These are phyloP conservation scores for Myrmaecium sp. DNA, from an alignment of 2,329 filamentous ascomycete species.

Conservation along the genomic window DNA sequence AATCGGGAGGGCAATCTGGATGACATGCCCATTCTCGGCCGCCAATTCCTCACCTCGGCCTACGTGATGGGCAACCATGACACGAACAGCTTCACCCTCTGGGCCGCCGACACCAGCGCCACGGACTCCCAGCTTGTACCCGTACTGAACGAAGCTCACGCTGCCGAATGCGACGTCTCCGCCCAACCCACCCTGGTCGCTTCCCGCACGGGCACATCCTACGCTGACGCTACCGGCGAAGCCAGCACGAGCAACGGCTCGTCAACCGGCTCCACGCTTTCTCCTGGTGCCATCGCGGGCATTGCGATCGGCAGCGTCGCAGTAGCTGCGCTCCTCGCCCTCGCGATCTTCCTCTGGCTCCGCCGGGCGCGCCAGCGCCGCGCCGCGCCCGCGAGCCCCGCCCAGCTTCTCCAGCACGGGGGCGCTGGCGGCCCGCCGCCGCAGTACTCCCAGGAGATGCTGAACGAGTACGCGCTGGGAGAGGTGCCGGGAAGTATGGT, in stretches of 20 bases:
- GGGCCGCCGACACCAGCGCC: slow-evolving; percentile 6
- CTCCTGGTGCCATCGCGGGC: slow-evolving; percentile 1
- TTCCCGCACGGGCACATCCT: not conserved
- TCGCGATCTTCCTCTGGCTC: slow-evolving; percentile 1
- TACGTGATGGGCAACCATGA: slow-evolving; percentile 10
- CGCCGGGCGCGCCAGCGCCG: slow-evolving; percentile 9
- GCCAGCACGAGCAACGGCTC: not conserved
- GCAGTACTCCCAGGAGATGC: not conserved
- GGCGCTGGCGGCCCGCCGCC: not conserved
- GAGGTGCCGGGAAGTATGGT: not conserved
- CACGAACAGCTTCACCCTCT: slow-evolving; percentile 6
- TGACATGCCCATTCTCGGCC: slow-evolving; percentile 8
- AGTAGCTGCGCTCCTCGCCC: not conserved
- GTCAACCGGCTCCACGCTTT: not conserved
- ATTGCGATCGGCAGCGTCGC: slow-evolving; percentile 1
- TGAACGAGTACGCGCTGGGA: not conserved
- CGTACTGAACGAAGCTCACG: slow-evolving; percentile 6
- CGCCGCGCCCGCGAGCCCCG: slow-evolving; percentile 12
- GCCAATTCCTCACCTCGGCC: slow-evolving; percentile 8
- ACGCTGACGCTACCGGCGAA: not conserved
- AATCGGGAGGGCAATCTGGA: slow-evolving; percentile 6
- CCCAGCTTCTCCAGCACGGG: too few species aligned
- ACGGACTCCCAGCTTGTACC: slow-evolving; percentile 5
- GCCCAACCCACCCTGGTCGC: not conserved
- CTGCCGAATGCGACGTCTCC: slow-evolving; percentile 2